Evolutionary conservation across 768 basidiomycete species (phyloP).

Genomic region (Rhodosporidiobolus odoratus): DNA sequence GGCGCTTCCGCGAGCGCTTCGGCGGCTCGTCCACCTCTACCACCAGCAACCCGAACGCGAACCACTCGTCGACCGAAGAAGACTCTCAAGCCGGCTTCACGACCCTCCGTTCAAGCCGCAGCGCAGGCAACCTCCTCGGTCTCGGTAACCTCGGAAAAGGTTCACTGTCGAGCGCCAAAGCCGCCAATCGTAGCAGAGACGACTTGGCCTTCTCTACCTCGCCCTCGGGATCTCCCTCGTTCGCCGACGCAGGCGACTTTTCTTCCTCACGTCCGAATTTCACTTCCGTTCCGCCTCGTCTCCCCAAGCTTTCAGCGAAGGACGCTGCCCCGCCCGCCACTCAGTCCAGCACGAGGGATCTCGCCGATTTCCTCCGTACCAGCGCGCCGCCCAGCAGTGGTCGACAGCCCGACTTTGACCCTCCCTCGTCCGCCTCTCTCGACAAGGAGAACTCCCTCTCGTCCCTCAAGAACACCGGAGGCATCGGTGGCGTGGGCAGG

Average conservation of each 20-base stretch:
- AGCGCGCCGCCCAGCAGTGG: no score
- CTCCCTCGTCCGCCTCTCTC: background rate
- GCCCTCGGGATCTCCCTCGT: background rate
- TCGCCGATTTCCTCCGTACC: constrained; percentile 19
- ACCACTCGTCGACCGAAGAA: background rate
- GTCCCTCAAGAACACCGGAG: background rate
- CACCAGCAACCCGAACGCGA: background rate
- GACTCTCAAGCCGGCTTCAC: constrained; percentile 8
- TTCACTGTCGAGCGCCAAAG: background rate
- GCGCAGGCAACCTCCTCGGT: constrained; percentile 8
- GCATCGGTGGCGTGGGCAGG: background rate
- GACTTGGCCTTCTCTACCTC: background rate
- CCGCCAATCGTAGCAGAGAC: background rate
- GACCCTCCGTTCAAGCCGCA: constrained; percentile 12
- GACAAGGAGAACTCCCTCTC: background rate
- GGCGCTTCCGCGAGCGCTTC: constrained; percentile 10
- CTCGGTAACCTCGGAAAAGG: constrained; percentile 3
- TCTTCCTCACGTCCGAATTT: no score
- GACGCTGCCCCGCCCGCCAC: background rate
- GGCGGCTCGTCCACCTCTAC: no score
- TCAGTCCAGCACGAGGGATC: constrained; percentile 3
- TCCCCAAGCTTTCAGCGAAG: constrained; percentile 1
- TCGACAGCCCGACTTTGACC: background rate
- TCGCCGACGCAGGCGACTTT: background rate
- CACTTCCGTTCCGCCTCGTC: background rate